Conservation (phyloP, 2,329 filamentous ascomycete species). For the Ophiostoma ulmi region DNA sequence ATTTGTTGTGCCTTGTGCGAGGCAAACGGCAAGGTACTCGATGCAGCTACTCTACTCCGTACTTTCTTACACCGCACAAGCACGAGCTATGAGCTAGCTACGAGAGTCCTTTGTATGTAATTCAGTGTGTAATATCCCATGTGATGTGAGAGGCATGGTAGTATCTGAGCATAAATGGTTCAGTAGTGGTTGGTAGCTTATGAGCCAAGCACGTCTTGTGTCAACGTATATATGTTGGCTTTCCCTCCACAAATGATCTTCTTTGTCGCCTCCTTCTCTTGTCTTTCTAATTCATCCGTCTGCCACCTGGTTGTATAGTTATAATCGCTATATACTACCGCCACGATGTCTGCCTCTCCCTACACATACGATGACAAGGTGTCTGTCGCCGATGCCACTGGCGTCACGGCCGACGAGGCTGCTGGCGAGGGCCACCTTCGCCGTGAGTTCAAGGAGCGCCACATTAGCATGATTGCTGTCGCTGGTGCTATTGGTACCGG, state of each 20-base stretch:
- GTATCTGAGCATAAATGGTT: not conserved
- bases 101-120: not conserved
- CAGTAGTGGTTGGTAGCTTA: not conserved
- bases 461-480: constrained; percentile 49
- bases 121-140: not conserved
- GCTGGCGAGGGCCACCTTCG: constrained; percentile 28
- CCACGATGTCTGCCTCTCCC: constrained; percentile 4
- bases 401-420: not conserved
- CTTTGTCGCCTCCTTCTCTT: not conserved
- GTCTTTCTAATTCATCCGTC: not conserved
- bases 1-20: constrained; percentile 2
- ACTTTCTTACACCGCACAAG: not conserved
- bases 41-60: not conserved
- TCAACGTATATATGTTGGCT: not conserved
- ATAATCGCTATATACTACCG: not conserved
- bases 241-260: not conserved
- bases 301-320: not conserved
- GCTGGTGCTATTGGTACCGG: constrained; percentile 46
- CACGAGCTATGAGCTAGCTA: not conserved
- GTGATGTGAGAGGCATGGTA: not conserved
- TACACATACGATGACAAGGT: constrained; percentile 7
- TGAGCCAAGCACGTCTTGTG: not conserved
- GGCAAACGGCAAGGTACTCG: not conserved
- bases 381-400: not conserved
- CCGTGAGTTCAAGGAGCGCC: constrained; percentile 40